Conservation (phyloP, 805 yeast species). For the Metschnikowia koreensis region DNA sequence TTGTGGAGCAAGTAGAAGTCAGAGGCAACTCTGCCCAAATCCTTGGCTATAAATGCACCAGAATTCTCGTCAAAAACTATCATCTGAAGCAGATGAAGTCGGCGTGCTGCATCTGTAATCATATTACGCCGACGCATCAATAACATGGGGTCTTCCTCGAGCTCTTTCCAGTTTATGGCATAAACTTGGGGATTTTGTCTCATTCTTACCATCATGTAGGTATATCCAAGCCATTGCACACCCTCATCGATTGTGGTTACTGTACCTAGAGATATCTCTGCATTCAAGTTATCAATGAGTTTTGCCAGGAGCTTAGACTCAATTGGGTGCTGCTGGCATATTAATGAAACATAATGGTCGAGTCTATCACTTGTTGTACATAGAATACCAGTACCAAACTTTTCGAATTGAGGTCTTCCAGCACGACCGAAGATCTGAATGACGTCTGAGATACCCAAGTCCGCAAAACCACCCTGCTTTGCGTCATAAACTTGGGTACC, state of each 20-base stretch:
- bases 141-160: slow-evolving; percentile 78
- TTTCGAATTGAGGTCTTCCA: slow-evolving; percentile 96
- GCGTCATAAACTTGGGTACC: slow-evolving; percentile 97
- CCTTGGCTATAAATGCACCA: slow-evolving; percentile 77
- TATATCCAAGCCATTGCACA: slow-evolving; percentile 96
- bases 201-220: slow-evolving; percentile 93
- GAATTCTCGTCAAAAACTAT: slow-evolving; percentile 86
- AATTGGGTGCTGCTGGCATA: slow-evolving; percentile 94
- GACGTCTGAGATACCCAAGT: slow-evolving; percentile 93
- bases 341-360: slow-evolving; percentile 83
- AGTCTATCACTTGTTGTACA: slow-evolving; percentile 79
- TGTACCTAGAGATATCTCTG: slow-evolving; percentile 93
- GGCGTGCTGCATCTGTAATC: slow-evolving; percentile 76
- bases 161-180: slow-evolving; percentile 85
- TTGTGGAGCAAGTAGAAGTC: slow-evolving; percentile 86
- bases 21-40: slow-evolving; percentile 90
- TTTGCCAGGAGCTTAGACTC: slow-evolving; percentile 79
- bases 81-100: slow-evolving; percentile 88
- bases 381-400: slow-evolving; percentile 87
- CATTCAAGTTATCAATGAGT: slow-evolving; percentile 88
- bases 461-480: slow-evolving; percentile 90
- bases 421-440: slow-evolving; percentile 99
- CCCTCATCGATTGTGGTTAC: slow-evolving; percentile 95
- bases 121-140: slow-evolving; percentile 71
- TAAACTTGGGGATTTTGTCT: slow-evolving; percentile 88